Percentiles rank a stretch among this genome's conserved stretches.
These are phyloP conservation scores for Trypanosoma platydactyli DNA, from an alignment of 208 protist species.

Conservation along the genomic window DNA sequence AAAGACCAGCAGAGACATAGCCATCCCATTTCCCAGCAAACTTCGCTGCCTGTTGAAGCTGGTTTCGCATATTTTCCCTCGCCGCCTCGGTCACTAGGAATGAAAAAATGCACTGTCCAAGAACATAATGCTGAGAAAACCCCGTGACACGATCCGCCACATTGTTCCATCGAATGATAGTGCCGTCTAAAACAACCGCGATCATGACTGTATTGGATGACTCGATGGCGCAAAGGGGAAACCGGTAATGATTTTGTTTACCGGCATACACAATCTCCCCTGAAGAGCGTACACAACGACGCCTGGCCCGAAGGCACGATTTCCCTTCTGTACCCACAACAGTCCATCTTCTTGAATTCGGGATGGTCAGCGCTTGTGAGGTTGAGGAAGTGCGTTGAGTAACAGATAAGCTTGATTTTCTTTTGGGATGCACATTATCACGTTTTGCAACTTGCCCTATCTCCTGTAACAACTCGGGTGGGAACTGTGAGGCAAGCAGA, in stretches of 20 bases:
- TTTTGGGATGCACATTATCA: neutral
- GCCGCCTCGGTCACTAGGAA: conserved; percentile 51
- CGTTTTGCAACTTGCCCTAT: conserved; percentile 1
- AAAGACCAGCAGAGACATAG: conserved; percentile 49
- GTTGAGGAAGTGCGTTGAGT: too few relatives aligned
- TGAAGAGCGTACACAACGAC: conserved; percentile 35
- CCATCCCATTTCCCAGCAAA: conserved; percentile 72
- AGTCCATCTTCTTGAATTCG: too few relatives aligned
- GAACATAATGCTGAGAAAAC: conserved; percentile 50
- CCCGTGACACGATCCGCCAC: conserved; percentile 59
- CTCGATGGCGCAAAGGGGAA: conserved; percentile 54
- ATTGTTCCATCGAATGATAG: conserved; percentile 87
- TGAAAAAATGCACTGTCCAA: conserved; percentile 76
- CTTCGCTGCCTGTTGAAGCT: conserved; percentile 39
- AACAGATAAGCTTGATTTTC: too few relatives aligned
- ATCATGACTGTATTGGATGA: conserved; percentile 62
- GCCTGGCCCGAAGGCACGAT: neutral
- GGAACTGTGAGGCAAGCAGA: neutral
- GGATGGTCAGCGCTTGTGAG: too few relatives aligned
- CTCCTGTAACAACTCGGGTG: neutral
- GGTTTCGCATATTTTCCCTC: conserved; percentile 43
- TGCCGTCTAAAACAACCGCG: conserved; percentile 76
- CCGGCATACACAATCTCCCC: conserved; percentile 85
- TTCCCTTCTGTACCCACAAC: neutral
- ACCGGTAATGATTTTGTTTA: conserved; percentile 80